A percentile compares a stretch with the other conserved stretches of the same genome.
Evolutionary conservation across 192 early-diverging fungal genomes (phyloP).

Genomic region (Backusella morwellensis): DNA sequence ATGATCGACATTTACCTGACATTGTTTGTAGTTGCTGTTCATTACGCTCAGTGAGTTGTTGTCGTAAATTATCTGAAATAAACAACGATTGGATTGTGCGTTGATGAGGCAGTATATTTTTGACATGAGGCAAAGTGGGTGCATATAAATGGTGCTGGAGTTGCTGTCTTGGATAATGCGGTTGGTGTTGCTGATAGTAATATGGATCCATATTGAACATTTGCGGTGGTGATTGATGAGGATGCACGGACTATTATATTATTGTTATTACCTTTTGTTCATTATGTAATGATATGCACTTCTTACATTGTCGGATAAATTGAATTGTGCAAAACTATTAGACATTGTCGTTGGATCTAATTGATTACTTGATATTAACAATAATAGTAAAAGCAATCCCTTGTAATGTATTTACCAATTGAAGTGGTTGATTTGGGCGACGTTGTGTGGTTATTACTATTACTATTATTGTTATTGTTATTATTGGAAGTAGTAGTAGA

Average conservation of each 20-base stretch:
- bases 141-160: conserved; percentile 83
- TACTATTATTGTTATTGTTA: neutral
- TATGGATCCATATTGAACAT: conserved; percentile 31
- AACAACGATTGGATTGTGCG: conserved; percentile 81
- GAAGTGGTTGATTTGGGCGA: neutral
- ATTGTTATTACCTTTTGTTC: no score
- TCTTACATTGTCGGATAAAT: neutral
- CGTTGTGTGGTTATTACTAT: neutral
- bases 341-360: neutral
- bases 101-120: conserved; percentile 73
- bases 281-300: neutral
- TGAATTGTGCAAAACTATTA: conserved; percentile 7
- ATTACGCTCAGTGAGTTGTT: conserved; percentile 71
- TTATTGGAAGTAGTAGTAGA: neutral
- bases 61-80: conserved; percentile 79
- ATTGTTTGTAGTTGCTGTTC: conserved; percentile 38
- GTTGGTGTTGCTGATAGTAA: conserved; percentile 24
- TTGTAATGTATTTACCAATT: neutral
- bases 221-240: conserved; percentile 13
- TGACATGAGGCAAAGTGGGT: conserved; percentile 60
- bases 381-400: no score
- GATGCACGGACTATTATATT: neutral
- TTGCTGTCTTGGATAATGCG: conserved; percentile 37
- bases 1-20: neutral
- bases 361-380: neutral